Evolutionary conservation across 257 asterid species (phyloP).

Genomic region (Solanum chmielewskii): DNA sequence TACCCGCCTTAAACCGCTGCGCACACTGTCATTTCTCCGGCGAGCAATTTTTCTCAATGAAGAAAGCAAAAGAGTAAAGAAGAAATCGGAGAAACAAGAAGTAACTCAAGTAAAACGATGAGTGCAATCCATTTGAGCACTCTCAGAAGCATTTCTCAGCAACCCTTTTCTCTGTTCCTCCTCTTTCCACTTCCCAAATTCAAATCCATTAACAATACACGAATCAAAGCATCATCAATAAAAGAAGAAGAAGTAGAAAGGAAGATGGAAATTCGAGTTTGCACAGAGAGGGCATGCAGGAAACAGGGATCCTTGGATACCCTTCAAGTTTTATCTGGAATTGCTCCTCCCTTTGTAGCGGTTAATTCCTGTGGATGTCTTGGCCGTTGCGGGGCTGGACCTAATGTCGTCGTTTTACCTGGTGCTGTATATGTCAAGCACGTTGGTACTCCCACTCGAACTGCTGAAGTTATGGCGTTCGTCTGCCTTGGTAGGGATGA

Average conservation of each 20-base stretch:
- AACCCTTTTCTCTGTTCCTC: slow-evolving; percentile 6
- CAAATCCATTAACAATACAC: neutral
- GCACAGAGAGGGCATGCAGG: slow-evolving; percentile 66
- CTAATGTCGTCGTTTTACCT: slow-evolving; percentile 65
- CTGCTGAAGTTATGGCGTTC: slow-evolving; percentile 46
- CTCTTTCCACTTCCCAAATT: neutral
- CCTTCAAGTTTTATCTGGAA: slow-evolving; percentile 62
- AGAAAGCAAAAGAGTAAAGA: neutral
- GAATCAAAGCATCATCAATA: slow-evolving; percentile 5
- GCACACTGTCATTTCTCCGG: neutral
- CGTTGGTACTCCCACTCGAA: slow-evolving; percentile 65
- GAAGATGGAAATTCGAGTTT: slow-evolving; percentile 48
- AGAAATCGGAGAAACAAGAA: neutral
- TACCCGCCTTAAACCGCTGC: neutral
- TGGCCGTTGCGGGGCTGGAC: slow-evolving; percentile 79
- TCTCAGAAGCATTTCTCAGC: neutral
- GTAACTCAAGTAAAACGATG: neutral
- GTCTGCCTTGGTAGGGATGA: slow-evolving; percentile 24
- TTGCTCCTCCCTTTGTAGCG: slow-evolving; percentile 54
- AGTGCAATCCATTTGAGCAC: neutral
- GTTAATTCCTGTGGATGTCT: slow-evolving; percentile 84
- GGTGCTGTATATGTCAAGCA: slow-evolving; percentile 44
- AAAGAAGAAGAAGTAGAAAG: neutral
- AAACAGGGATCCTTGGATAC: slow-evolving; percentile 74
- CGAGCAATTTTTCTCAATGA: neutral